These are phyloP conservation scores for Setaria italica DNA, from an alignment of 202 grass and related monocot genomes.

Conservation along the genomic window DNA sequence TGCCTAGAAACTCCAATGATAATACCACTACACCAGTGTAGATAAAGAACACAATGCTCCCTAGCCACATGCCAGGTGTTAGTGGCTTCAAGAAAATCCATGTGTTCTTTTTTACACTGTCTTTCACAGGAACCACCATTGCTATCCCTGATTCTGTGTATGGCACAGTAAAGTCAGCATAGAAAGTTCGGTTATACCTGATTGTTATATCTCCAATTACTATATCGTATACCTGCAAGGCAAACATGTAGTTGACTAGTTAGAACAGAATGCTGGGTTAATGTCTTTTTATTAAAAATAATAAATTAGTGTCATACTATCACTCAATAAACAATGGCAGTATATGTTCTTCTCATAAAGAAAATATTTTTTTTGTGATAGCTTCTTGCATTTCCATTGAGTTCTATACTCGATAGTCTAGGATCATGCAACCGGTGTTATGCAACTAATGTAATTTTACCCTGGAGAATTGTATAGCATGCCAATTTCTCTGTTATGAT, in stretches of 20 bases:
- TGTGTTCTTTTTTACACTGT: constrained; percentile 41
- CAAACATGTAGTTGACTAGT: neutral
- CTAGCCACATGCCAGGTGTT: constrained; percentile 56
- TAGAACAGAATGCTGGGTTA: neutral
- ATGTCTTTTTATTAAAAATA: neutral
- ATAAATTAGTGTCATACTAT: neutral
- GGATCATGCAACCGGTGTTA: neutral
- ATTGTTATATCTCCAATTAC: constrained; percentile 70
- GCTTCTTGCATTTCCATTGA: neutral
- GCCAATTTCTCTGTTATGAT: neutral
- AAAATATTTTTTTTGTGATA: neutral
- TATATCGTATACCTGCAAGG: constrained; percentile 52
- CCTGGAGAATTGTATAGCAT: neutral
- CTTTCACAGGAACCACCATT: constrained; percentile 55
- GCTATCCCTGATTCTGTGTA: constrained; percentile 57
- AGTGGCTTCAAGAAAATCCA: constrained; percentile 74
- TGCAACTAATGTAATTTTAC: neutral
- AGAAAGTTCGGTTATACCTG: constrained; percentile 44
- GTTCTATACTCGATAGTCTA: neutral
- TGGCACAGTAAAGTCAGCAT: constrained; percentile 54
- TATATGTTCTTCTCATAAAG: neutral
- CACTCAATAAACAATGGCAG: neutral
- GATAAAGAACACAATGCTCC: constrained; percentile 53
- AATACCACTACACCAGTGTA: constrained; percentile 60
- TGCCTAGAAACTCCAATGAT: constrained; percentile 59